These are phyloP conservation scores for Verticillium zaregamsianum DNA, from an alignment of 2,329 filamentous ascomycete species.

Conservation along the genomic window DNA sequence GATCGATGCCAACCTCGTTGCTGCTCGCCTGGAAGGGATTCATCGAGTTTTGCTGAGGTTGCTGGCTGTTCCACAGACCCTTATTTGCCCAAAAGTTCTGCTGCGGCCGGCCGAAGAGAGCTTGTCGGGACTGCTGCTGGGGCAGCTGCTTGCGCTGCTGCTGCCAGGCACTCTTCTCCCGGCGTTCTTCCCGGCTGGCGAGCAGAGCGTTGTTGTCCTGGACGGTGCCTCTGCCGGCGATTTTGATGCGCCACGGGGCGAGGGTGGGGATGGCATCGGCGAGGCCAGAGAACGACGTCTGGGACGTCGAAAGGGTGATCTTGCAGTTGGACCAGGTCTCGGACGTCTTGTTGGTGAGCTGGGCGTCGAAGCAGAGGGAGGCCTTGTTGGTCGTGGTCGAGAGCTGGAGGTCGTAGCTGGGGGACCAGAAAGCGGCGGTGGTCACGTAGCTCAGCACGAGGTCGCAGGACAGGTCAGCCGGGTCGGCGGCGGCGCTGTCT, in stretches of 20 bases:
- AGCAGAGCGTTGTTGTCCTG: slow-evolving; percentile 22
- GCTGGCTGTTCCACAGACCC: neutral
- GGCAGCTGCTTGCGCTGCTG: slow-evolving; percentile 16
- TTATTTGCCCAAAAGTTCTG: neutral
- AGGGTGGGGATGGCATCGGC: slow-evolving; percentile 52
- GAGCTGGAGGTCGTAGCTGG: slow-evolving; percentile 60
- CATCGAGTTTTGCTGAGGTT: neutral
- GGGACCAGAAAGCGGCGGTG: slow-evolving; percentile 52
- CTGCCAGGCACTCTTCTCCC: slow-evolving; percentile 23
- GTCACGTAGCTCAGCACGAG: slow-evolving; percentile 58
- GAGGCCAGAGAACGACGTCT: slow-evolving; percentile 53
- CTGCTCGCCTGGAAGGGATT: too few species aligned
- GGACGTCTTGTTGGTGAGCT: slow-evolving; percentile 57
- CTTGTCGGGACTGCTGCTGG: slow-evolving; percentile 19
- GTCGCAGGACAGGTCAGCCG: slow-evolving; percentile 33
- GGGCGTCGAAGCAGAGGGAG: slow-evolving; percentile 56
- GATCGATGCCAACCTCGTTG: too few species aligned
- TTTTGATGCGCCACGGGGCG: slow-evolving; percentile 51
- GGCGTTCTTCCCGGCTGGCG: slow-evolving; percentile 33
- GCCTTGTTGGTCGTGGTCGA: slow-evolving; percentile 50
- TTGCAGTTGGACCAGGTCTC: slow-evolving; percentile 61
- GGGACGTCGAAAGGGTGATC: slow-evolving; percentile 59
- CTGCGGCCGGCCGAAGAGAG: slow-evolving; percentile 5
- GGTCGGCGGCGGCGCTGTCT: slow-evolving; percentile 47
- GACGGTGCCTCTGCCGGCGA: slow-evolving; percentile 26